Conservation (phyloP, 495 filamentous ascomycete genomes). For the Haplographium delicatum region DNA sequence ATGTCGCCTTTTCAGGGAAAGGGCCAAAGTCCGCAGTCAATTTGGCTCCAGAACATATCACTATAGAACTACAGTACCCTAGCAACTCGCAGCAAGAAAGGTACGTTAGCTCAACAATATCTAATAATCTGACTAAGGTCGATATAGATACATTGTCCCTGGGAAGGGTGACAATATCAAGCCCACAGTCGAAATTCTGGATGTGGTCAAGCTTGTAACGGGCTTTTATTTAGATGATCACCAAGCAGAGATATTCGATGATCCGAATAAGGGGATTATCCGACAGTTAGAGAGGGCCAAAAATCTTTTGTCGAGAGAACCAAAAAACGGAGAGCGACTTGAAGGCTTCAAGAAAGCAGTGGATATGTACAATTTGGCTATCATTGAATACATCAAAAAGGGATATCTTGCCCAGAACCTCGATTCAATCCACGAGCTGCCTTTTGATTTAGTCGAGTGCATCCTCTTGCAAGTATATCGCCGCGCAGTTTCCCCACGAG, state of each 20-base stretch:
- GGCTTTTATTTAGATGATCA: constrained; percentile 67
- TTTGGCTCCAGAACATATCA: constrained; percentile 39
- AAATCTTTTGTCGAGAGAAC: constrained; percentile 27
- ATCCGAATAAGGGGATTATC: constrained; percentile 67
- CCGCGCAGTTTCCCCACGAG: constrained; percentile 84
- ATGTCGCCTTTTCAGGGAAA: constrained; percentile 50
- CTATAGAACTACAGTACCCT: constrained; percentile 63
- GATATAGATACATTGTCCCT: no score
- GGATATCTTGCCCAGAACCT: constrained; percentile 68
- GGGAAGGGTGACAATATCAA: constrained; percentile 82
- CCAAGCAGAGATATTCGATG: constrained; percentile 57
- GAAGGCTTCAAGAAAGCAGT: constrained; percentile 64
- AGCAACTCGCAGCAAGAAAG: constrained; percentile 61
- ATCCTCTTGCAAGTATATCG: constrained; percentile 87
- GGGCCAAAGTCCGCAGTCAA: constrained; percentile 45
- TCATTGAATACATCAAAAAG: constrained; percentile 52
- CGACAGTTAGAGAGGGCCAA: constrained; percentile 62
- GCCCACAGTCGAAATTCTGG: constrained; percentile 76
- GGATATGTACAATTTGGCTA: constrained; percentile 66
- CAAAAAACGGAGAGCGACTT: constrained; percentile 28
- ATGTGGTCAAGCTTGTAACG: constrained; percentile 68
- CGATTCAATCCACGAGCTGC: constrained; percentile 56
- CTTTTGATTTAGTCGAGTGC: constrained; percentile 64
- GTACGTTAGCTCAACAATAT: constrained; percentile 44
- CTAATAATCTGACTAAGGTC: no score